Conservation (phyloP, 257 asterid genomes). For the Solanum sejunctum region DNA sequence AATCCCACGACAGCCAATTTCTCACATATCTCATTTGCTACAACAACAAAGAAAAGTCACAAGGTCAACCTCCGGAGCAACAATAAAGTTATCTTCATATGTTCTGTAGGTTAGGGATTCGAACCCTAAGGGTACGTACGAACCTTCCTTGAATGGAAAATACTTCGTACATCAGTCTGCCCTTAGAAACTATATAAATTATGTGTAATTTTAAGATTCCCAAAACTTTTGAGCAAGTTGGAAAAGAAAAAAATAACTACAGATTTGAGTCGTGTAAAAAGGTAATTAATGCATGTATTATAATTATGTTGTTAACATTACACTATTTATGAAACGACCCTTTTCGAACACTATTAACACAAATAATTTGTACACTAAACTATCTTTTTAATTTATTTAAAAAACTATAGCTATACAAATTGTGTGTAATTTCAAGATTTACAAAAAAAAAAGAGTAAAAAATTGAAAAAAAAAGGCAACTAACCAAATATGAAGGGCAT, state of each 20-base stretch:
- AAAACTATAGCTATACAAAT: background rate
- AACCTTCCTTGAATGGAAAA: background rate
- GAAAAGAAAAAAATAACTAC: background rate
- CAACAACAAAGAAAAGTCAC: background rate
- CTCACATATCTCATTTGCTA: constrained; percentile 83
- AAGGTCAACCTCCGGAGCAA: background rate
- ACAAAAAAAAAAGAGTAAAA: background rate
- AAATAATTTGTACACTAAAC: background rate
- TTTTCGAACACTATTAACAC: background rate
- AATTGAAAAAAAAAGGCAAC: background rate
- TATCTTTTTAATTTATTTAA: no score
- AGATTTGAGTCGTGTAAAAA: background rate
- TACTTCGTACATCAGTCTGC: background rate
- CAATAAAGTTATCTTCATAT: background rate
- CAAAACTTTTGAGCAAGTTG: background rate
- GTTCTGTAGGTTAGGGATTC: background rate
- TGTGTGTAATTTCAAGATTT: background rate
- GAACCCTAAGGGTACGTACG: background rate
- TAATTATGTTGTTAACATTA: background rate
- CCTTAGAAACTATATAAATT: background rate
- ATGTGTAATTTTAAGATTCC: background rate
- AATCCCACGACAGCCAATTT: constrained; percentile 87
- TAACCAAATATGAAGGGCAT: constrained; percentile 93
- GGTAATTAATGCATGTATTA: background rate
- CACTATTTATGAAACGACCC: background rate